Evolutionary conservation across 345 rosid species (phyloP), one percentile per base, ranked within the genome.

Genomic region (Passiflora organensis): DNA sequence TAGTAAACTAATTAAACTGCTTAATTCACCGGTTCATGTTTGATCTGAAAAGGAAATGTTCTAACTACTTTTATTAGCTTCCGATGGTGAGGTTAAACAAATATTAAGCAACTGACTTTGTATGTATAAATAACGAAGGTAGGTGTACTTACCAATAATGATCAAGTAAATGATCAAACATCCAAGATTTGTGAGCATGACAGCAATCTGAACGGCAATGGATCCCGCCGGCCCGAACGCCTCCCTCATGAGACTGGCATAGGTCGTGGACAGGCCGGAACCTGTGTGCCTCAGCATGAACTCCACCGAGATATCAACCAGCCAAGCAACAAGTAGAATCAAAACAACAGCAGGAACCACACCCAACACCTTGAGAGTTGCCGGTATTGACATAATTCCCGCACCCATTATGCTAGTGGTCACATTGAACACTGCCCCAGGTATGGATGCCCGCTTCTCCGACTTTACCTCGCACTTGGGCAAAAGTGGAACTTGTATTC

Each of bases 141-240:
- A 21, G 1, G 14, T 6, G 13, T 15, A 28, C 64, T 32, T 43
- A 73, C 74, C 78, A 37, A 69, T 69, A 5, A 69, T 73, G 13
- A 73, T 69, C 68, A 69, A 25, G 15, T 69, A 74, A 24, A 74
- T 59, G 46, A 66, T 62, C 19, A 74, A 65, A 17, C 58, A 58
- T 5, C 74, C 74, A 28, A 69, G 49, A 32, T 66, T 69, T 10
- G 67, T 65, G 38, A 62, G 9, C 13, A 69, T 32, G 32, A 69
- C 69, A 55, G 55, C 53, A 38, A 61, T 14, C 62, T 74, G 72
- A 11, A 74, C 51, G 0, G 58, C 51, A 18, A 51, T 10, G 3
- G 68, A 58, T 9, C 75, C 78, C 1, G 32, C 38, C 5, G 38
- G 23, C 0, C 78, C 78, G 20, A 74, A 74, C 10, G 78, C 62